Evolutionary conservation across 2,329 filamentous ascomycete species (phyloP).

Genomic region (Colletotrichum melonis): DNA sequence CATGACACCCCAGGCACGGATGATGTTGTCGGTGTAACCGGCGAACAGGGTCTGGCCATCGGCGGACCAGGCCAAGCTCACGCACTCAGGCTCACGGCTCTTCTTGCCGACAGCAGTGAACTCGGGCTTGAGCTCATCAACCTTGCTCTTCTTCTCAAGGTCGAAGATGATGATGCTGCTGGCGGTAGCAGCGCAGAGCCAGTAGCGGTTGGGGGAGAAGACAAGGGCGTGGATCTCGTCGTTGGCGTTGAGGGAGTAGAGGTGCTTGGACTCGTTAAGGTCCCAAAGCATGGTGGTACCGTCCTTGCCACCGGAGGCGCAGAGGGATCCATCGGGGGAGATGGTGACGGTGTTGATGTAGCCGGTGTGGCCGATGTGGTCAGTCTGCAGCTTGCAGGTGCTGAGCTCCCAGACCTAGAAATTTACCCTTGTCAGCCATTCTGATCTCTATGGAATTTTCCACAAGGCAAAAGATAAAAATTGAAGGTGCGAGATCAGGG

Average conservation of each 20-base stretch:
- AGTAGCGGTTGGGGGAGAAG: constrained; percentile 99
- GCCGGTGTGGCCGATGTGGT: constrained; percentile 99
- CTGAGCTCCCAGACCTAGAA: constrained; percentile 98
- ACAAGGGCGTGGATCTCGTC: constrained; percentile 99
- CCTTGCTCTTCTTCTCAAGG: constrained; percentile 99
- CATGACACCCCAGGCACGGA: constrained; percentile 98
- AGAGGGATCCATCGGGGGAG: constrained; percentile 98
- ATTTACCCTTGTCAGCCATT: constrained; percentile 40
- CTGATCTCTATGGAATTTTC: constrained; percentile 19
- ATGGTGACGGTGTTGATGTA: constrained; percentile 99
- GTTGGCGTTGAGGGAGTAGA: constrained; percentile 99
- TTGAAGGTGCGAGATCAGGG: constrained; percentile 71
- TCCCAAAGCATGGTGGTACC: constrained; percentile 99
- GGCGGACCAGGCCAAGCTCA: constrained; percentile 96
- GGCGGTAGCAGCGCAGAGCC: constrained; percentile 98
- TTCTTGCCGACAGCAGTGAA: constrained; percentile 98
- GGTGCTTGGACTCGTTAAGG: constrained; percentile 99
- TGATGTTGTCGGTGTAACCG: constrained; percentile 99
- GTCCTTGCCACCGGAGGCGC: constrained; percentile 99
- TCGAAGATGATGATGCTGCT: constrained; percentile 99
- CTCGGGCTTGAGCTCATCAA: constrained; percentile 99
- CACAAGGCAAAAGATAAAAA: not conserved
- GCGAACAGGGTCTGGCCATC: constrained; percentile 99
- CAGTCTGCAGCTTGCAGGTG: constrained; percentile 99
- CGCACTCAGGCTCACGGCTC: constrained; percentile 98